Percentiles rank a stretch among this genome's conserved stretches.
These are phyloP conservation scores for Leccinum proliferum DNA, from an alignment of 1,284 basidiomycete genomes.

Conservation along the genomic window DNA sequence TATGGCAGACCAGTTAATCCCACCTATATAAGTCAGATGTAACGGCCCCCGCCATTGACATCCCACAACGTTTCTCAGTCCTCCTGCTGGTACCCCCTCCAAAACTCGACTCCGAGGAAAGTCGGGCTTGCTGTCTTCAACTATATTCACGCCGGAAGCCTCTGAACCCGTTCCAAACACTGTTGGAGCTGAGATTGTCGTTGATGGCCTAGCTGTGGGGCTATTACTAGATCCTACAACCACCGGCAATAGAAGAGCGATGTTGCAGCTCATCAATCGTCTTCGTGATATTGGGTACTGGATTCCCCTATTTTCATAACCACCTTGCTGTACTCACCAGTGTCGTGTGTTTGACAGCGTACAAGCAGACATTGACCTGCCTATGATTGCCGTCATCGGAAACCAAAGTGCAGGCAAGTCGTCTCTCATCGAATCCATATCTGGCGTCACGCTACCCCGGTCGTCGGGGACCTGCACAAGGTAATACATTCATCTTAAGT, in stretches of 20 bases:
- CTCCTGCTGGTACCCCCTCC: not conserved
- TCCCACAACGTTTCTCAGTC: not conserved
- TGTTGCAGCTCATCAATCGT: not conserved
- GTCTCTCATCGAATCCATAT: constrained; percentile 72
- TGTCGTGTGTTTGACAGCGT: constrained; percentile 35
- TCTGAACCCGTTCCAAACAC: not conserved
- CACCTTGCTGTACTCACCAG: not conserved
- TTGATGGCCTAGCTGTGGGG: constrained; percentile 30
- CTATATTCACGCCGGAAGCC: not conserved
- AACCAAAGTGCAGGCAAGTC: constrained; percentile 70
- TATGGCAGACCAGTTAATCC: not conserved
- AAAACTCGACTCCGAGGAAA: not conserved
- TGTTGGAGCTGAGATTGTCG: not conserved
- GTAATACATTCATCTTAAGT: constrained; percentile 24
- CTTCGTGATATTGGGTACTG: constrained; percentile 44
- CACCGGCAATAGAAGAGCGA: not conserved
- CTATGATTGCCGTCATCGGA: constrained; percentile 64
- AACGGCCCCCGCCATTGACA: not conserved
- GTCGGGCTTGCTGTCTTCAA: not conserved
- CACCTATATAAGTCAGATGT: not conserved
- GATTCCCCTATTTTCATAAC: not conserved
- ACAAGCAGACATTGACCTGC: constrained; percentile 61
- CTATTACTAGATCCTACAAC: constrained; percentile 31
- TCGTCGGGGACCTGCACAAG: constrained; percentile 64
- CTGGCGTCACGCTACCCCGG: constrained; percentile 63